A percentile compares a stretch with the other conserved stretches of the same genome.
These are phyloP conservation scores for Colletotrichum musae DNA, from an alignment of 2,329 filamentous ascomycete species.

Conservation along the genomic window DNA sequence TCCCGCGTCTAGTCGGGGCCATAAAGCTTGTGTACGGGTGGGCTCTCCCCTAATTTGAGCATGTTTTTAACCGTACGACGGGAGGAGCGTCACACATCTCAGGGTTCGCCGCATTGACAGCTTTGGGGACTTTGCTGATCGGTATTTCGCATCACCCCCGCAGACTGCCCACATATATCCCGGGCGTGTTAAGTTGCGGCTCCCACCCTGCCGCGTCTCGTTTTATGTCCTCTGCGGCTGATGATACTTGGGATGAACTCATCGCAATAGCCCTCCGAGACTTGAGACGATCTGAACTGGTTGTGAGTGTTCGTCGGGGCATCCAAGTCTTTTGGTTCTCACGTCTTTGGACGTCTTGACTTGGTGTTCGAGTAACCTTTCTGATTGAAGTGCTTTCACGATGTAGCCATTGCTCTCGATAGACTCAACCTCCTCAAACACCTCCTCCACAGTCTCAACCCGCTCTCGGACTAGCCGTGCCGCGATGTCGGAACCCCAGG, in stretches of 20 bases:
- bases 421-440: not conserved
- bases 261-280: too few species aligned
- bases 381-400: not conserved
- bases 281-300: too few species aligned
- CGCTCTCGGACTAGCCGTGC: not conserved
- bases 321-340: too few species aligned
- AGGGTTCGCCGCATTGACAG: not conserved
- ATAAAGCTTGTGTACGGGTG: slow-evolving; percentile 1
- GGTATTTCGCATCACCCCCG: slow-evolving; percentile 11
- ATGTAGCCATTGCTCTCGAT: too few species aligned
- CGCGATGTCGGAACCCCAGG: not conserved
- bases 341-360: too few species aligned
- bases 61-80: slow-evolving; percentile 14
- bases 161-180: slow-evolving; percentile 2
- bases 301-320: too few species aligned
- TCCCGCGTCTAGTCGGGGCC: slow-evolving; percentile 3
- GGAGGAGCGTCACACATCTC: not conserved
- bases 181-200: not conserved
- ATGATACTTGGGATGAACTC: too few species aligned
- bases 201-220: not conserved
- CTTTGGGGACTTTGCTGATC: too few species aligned
- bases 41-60: slow-evolving; percentile 1
- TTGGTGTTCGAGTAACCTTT: too few species aligned
- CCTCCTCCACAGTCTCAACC: not conserved
- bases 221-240: not conserved